Evolutionary conservation across 257 asterid species (phyloP), one percentile per base, ranked within the genome.

Genomic region (Petunia secreta): DNA sequence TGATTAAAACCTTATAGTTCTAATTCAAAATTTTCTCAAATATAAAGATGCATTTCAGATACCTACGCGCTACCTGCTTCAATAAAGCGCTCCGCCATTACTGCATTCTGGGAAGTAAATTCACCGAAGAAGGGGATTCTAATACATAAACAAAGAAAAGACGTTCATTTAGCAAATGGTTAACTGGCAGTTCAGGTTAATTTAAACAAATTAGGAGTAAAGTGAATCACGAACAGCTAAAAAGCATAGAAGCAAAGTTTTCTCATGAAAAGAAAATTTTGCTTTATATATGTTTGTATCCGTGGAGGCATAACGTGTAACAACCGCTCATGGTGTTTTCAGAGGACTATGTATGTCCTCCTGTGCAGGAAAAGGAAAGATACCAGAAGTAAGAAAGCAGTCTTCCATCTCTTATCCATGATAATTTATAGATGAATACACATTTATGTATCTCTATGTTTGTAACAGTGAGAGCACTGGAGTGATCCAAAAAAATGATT

Each of bases 61-160:
- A 95, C 97, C 79, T 95, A 95, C 97, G 97, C 88, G 97, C 99
- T 95, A 92, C 98, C 98, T 91, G 99, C 98, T 95, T 95, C 98
- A 85, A 95, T 95, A 83, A 95, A 95, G 69, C 99, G 94, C 90
- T 94, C 98, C 53, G 98, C 98, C 98, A 92, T 91, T 59, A 93
- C 81, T 54, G 98, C 98, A 88, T 93, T 91, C 87, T 95, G 98
- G 94, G 95, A 95, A 78, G 95, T 93, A 76, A 95, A 93, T 78
- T 92, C 99, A 78, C 99, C 99, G 59, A 92, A 76, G 75, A 95
- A 86, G 3, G 99, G 99, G 83, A 95, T 92, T 93, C 99, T 95
- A 90, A 78, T 65, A 79, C 66, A 59, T 83, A 63, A 80, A 74
- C 73, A 14, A 63, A 63, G 79, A 84, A 79, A 81, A 79, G 74